These are phyloP conservation scores for Rhynchosporium agropyri DNA, from an alignment of 2,329 filamentous ascomycete species.

Conservation along the genomic window DNA sequence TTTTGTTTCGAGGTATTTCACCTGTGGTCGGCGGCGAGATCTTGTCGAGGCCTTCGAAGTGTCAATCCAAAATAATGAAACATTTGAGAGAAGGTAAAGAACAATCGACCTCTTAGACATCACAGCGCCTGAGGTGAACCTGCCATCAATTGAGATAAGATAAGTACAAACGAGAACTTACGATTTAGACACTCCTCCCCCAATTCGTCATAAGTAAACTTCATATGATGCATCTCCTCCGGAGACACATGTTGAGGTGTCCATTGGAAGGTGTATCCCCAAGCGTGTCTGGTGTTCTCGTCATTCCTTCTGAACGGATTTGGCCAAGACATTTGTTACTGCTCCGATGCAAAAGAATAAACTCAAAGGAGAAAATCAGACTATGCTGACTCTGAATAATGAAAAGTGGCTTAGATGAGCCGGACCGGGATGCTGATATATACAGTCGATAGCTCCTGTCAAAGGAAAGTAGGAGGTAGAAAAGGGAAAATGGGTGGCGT, in stretches of 20 bases:
- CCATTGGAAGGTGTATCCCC: conserved; percentile 72
- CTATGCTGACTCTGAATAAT: too few relatives aligned
- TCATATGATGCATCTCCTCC: conserved; percentile 61
- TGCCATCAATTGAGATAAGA: background rate
- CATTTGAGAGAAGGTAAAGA: too few relatives aligned
- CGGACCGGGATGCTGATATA: too few relatives aligned
- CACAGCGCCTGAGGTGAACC: background rate
- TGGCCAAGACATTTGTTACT: conserved; percentile 25
- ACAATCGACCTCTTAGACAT: too few relatives aligned
- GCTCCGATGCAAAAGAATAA: background rate
- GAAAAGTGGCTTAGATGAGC: too few relatives aligned
- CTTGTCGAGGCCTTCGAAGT: conserved; percentile 54
- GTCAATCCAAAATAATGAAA: background rate
- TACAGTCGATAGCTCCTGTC: too few relatives aligned
- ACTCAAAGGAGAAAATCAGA: too few relatives aligned
- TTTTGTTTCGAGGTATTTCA: conserved; percentile 34
- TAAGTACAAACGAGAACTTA: background rate
- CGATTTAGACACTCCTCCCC: conserved; percentile 65
- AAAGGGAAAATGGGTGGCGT: background rate
- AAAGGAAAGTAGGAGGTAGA: background rate
- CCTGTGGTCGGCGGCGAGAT: conserved; percentile 53
- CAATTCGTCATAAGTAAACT: conserved; percentile 68
- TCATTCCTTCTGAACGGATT: conserved; percentile 33
- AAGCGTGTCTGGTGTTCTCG: conserved; percentile 44
- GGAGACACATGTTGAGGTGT: conserved; percentile 64